phyloP scores from a whole-genome alignment of 2,329 filamentous ascomycete species.

The Fusarium luffae region DNA sequence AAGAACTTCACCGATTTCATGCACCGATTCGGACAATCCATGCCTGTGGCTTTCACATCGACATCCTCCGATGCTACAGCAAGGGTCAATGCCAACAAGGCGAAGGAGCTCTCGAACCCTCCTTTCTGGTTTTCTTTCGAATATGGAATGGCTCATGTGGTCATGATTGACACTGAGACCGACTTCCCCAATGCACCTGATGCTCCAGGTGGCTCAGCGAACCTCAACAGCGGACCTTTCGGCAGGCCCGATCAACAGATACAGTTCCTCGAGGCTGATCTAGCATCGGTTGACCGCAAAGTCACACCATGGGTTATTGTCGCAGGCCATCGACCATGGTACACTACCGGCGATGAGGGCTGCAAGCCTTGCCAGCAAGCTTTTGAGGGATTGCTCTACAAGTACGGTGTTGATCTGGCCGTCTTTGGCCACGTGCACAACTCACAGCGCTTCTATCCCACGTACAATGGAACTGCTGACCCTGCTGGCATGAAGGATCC shows the following conservation, averaged over 20 bases:
- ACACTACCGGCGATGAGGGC: constrained; percentile 51
- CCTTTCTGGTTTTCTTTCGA: constrained; percentile 44
- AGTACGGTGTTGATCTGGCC: constrained; percentile 19
- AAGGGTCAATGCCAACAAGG: constrained; percentile 28
- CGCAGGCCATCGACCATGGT: constrained; percentile 60
- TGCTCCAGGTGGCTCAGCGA: constrained; percentile 13
- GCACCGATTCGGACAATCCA: constrained; percentile 4
- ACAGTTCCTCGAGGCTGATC: constrained; percentile 23
- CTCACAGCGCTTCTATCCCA: constrained; percentile 17
- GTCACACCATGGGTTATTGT: constrained; percentile 60
- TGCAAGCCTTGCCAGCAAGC: constrained; percentile 28
- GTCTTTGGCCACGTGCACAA: constrained; percentile 28
- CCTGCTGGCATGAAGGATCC: constrained; percentile 13
- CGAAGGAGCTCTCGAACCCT: constrained; percentile 24
- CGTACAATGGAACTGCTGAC: constrained; percentile 19
- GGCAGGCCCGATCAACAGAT: constrained; percentile 18
- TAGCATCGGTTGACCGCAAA: constrained; percentile 64
- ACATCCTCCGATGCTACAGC: constrained; percentile 2
- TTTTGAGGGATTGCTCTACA: constrained; percentile 22
- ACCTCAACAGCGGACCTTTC: constrained; percentile 23
- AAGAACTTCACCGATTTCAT: constrained; percentile 35
- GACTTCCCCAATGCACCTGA: constrained; percentile 50
- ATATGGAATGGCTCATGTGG: constrained; percentile 45
- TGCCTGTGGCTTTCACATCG: constrained; percentile 14
- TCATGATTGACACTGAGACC: constrained; percentile 51